Evolutionary conservation across 495 filamentous ascomycete genomes (phyloP).

Genomic region (Xylaria bambusicola): DNA sequence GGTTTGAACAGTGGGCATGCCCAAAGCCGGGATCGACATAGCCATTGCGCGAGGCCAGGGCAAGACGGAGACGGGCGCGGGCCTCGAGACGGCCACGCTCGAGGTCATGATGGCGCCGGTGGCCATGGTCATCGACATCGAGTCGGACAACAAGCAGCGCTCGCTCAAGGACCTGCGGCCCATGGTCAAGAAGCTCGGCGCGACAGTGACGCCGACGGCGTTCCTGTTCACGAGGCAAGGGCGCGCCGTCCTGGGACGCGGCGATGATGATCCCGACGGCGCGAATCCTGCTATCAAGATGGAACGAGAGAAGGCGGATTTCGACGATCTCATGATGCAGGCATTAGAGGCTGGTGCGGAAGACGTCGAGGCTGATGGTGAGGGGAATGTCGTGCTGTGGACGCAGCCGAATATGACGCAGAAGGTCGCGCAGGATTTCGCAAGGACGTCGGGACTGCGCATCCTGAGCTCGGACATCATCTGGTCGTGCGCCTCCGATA

Average conservation of each 20-base stretch:
- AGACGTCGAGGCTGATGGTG: slow-evolving; percentile 72
- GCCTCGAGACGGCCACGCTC: slow-evolving; percentile 72
- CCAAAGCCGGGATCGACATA: slow-evolving; percentile 78
- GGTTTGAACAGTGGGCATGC: slow-evolving; percentile 60
- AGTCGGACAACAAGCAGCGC: slow-evolving; percentile 77
- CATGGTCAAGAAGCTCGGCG: slow-evolving; percentile 69
- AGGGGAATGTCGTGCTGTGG: slow-evolving; percentile 70
- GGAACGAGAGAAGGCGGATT: slow-evolving; percentile 47
- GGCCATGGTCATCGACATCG: slow-evolving; percentile 72
- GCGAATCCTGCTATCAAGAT: slow-evolving; percentile 64
- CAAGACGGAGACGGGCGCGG: slow-evolving; percentile 65
- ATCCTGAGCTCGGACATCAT: slow-evolving; percentile 75
- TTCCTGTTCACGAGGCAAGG: slow-evolving; percentile 86
- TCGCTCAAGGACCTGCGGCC: slow-evolving; percentile 69
- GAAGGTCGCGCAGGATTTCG: slow-evolving; percentile 62
- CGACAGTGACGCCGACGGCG: slow-evolving; percentile 66
- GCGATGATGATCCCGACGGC: slow-evolving; percentile 72
- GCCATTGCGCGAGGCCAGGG: slow-evolving; percentile 90
- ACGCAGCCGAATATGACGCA: slow-evolving; percentile 72
- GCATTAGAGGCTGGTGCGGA: slow-evolving; percentile 84
- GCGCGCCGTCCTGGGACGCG: slow-evolving; percentile 64
- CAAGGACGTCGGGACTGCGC: slow-evolving; percentile 58
- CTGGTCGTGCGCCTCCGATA: slow-evolving; percentile 81
- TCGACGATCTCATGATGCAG: slow-evolving; percentile 79
- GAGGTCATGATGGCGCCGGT: slow-evolving; percentile 83